Percentiles rank a stretch among this genome's conserved stretches.
These are phyloP conservation scores for Alternaria metachromatica DNA, from an alignment of 2,329 filamentous ascomycete genomes.

Conservation along the genomic window DNA sequence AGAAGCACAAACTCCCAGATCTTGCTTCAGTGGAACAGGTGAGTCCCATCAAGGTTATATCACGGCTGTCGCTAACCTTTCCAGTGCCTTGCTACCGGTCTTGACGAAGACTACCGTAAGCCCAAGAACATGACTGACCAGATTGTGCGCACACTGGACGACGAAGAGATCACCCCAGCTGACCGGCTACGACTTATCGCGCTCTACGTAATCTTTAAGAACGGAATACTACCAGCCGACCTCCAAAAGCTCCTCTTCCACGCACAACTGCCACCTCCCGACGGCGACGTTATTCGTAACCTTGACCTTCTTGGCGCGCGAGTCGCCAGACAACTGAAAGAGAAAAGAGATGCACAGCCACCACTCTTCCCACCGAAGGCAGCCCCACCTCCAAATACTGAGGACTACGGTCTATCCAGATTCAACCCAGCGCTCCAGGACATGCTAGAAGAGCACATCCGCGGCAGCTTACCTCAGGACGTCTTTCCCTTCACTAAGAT, in stretches of 20 bases:
- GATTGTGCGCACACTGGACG: conserved; percentile 85
- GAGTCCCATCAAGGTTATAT: conserved; percentile 2
- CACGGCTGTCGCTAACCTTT: conserved; percentile 1
- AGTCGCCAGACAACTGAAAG: conserved; percentile 76
- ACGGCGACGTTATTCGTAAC: conserved; percentile 76
- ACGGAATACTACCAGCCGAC: conserved; percentile 84
- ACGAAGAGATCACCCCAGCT: conserved; percentile 71
- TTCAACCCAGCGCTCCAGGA: conserved; percentile 82
- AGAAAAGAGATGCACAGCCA: conserved; percentile 68
- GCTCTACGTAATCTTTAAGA: conserved; percentile 83
- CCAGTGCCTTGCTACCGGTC: conserved; percentile 80
- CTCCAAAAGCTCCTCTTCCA: conserved; percentile 84
- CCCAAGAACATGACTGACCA: conserved; percentile 88
- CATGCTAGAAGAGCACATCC: conserved; percentile 75
- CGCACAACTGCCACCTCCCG: conserved; percentile 75
- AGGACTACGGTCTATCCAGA: conserved; percentile 85
- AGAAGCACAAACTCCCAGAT: conserved; percentile 82
- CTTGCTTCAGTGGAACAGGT: conserved; percentile 86
- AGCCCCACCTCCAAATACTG: conserved; percentile 58
- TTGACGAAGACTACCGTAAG: conserved; percentile 91
- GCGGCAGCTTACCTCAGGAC: conserved; percentile 51
- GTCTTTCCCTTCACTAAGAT: conserved; percentile 59
- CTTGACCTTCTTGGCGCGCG: conserved; percentile 82
- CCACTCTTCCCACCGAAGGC: conserved; percentile 76
- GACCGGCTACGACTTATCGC: conserved; percentile 87